Evolutionary conservation across 176 grass and related monocot genomes (phyloP).

Genomic region (Otatea glauca): DNA sequence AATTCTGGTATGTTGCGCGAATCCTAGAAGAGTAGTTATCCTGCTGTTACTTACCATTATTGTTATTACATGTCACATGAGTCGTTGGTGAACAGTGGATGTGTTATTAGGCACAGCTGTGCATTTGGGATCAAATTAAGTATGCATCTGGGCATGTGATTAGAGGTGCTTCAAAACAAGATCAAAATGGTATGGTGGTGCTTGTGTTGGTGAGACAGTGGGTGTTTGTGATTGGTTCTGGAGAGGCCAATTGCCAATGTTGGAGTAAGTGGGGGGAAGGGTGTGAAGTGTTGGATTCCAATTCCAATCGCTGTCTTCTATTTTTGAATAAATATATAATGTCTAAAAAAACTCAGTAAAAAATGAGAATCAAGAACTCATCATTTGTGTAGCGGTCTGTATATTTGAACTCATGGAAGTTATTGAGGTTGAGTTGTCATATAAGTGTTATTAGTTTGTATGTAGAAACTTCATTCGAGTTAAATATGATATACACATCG

Average conservation of each 20-base stretch:
- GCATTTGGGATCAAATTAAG: slow-evolving; percentile 47
- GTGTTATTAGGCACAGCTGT: slow-evolving; percentile 40
- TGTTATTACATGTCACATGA: slow-evolving; percentile 52
- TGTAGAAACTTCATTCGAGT: slow-evolving; percentile 62
- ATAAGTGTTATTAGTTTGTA: slow-evolving; percentile 49
- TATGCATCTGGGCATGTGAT: slow-evolving; percentile 40
- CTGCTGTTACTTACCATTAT: slow-evolving; percentile 57
- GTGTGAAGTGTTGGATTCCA: slow-evolving; percentile 46
- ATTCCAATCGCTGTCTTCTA: slow-evolving; percentile 44
- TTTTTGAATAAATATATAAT: slow-evolving; percentile 74
- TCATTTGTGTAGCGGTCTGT: slow-evolving; percentile 70
- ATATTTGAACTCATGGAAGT: slow-evolving; percentile 59
- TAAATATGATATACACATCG: slow-evolving; percentile 54
- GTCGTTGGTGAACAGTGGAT: slow-evolving; percentile 31
- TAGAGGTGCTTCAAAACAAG: slow-evolving; percentile 35
- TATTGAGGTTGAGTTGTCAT: slow-evolving; percentile 45
- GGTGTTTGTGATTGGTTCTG: slow-evolving; percentile 39
- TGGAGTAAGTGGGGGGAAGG: slow-evolving; percentile 17
- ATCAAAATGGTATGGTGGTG: slow-evolving; percentile 34
- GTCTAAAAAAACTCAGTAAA: slow-evolving; percentile 50
- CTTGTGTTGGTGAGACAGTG: slow-evolving; percentile 33
- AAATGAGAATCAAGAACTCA: slow-evolving; percentile 35
- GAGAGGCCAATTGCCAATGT: slow-evolving; percentile 27
- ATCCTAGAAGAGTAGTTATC: slow-evolving; percentile 41
- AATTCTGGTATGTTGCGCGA: slow-evolving; percentile 43